phyloP scores from a whole-genome alignment of 2,329 filamentous ascomycete genomes.

The Rhynchosporium secalis region DNA sequence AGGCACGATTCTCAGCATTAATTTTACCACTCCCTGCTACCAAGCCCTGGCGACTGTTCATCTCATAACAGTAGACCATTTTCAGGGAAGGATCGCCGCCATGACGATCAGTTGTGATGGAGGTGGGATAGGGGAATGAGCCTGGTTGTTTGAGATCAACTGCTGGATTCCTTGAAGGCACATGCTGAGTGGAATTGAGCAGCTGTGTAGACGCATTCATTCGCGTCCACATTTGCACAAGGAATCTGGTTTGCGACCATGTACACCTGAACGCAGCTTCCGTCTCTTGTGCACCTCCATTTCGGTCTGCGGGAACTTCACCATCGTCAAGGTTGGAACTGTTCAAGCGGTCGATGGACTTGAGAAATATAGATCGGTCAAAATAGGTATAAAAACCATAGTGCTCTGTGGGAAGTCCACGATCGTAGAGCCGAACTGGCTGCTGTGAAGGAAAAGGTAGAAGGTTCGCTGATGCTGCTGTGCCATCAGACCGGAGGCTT shows the following conservation, averaged over 20 bases:
- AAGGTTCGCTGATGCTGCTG: conserved; percentile 69
- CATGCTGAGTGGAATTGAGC: conserved; percentile 35
- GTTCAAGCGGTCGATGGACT: conserved; percentile 54
- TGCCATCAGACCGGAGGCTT: conserved; percentile 64
- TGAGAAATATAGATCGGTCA: conserved; percentile 81
- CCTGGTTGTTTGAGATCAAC: conserved; percentile 47
- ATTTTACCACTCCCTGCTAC: conserved; percentile 46
- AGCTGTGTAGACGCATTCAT: conserved; percentile 48
- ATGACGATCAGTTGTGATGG: conserved; percentile 61
- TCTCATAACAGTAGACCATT: conserved; percentile 53
- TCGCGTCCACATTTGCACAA: conserved; percentile 67
- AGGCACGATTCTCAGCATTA: conserved; percentile 51
- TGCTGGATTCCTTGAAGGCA: conserved; percentile 31
- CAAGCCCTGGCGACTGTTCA: conserved; percentile 50
- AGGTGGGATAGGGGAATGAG: conserved; percentile 64
- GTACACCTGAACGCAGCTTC: conserved; percentile 59
- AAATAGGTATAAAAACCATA: conserved; percentile 95
- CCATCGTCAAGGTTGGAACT: conserved; percentile 43
- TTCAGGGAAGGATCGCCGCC: conserved; percentile 56
- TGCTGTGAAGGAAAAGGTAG: conserved; percentile 72
- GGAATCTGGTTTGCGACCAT: conserved; percentile 60
- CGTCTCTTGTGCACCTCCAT: conserved; percentile 54
- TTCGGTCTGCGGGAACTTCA: conserved; percentile 49
- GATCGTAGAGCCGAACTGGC: conserved; percentile 82
- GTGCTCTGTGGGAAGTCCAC: conserved; percentile 77